Base-by-base conservation (phyloP, 495 filamentous ascomycete species). In the Podospora anserina region DNA sequence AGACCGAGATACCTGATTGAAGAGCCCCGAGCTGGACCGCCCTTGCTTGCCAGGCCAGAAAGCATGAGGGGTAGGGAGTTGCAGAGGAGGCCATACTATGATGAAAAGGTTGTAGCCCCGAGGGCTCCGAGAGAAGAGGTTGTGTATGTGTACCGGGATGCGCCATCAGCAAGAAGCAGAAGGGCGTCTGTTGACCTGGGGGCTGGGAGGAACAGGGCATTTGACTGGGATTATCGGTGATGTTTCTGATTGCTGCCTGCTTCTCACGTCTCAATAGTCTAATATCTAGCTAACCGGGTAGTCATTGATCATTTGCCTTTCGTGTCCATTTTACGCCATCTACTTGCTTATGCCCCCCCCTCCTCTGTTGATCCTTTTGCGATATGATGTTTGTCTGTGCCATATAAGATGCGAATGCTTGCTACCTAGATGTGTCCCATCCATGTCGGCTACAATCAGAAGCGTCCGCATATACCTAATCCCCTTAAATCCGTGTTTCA, bases 71-170 rank as follows among this genome's bases (percentile, higher is more conserved):
- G n/a, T 5, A 58, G n/a, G 1, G 23, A 26, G 23, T 26, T 5
- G 55, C 55, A 58, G 23, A 58, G 55, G 55, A 19, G n/a, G 55
- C n/a, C n/a, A 58, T 64, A 72, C 55, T 63, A 70, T 5, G 59
- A 66, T 0, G 60, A 66, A 1, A 19, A 19, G 5, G 30, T 27
- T 16, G 26, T 5, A 20, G n/a, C 55, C 7, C 16, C 19, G 13
- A 19, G 55, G n/a, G 55, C 19, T 6, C 23, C 44, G 39, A 49
- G 15, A 49, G 39, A 49, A 1, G 71, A 63, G 39, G 65, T 61
- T 1, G 66, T 67, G 20, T 73, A 73, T 67, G 39, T 67, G 4
- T 67, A 39, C 28, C 68, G 58, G 15, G 60, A 66, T 30, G 55
- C 55, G 13, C 3, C 59, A 2, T 68, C 60, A 1, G 11, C 58